Percentiles rank a stretch among this genome's conserved stretches.
Conservation (phyloP, 2,329 filamentous ascomycete genomes). For the Epichloe gansuensis region DNA sequence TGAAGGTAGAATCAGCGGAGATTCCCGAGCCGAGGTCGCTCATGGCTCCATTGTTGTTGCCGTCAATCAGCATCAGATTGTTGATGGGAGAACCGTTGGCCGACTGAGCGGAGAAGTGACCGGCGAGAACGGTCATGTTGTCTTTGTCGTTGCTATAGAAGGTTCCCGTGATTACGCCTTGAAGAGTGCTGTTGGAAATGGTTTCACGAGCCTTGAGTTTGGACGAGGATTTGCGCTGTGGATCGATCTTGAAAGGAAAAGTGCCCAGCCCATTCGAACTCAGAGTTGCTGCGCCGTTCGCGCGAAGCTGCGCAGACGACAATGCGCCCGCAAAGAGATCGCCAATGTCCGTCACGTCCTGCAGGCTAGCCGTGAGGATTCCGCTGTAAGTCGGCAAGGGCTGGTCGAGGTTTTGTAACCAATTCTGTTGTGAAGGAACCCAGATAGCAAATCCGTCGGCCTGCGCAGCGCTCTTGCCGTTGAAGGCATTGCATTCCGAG, state of each 20-base stretch:
- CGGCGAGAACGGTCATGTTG: conserved; percentile 80
- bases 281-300: conserved; percentile 60
- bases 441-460: conserved; percentile 77
- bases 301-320: conserved; percentile 58
- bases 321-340: conserved; percentile 77
- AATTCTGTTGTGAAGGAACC: conserved; percentile 75
- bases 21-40: conserved; percentile 57
- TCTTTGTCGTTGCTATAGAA: conserved; percentile 59
- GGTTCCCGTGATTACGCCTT: conserved; percentile 62
- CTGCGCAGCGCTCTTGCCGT: conserved; percentile 43
- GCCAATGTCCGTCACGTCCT: conserved; percentile 48
- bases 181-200: conserved; percentile 27
- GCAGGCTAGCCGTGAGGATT: conserved; percentile 53
- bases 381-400: conserved; percentile 57
- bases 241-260: conserved; percentile 44
- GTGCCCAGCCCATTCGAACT: conserved; percentile 37
- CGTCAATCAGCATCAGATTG: conserved; percentile 75
- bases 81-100: conserved; percentile 58
- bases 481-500: conserved; percentile 55
- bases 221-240: conserved; percentile 14
- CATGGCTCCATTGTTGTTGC: conserved; percentile 50
- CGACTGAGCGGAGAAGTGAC: conserved; percentile 64
- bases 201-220: conserved; percentile 34
- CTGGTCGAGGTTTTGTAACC: conserved; percentile 68
- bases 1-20: conserved; percentile 59